phyloP scores from a whole-genome alignment of 2,329 filamentous ascomycete genomes.

The Sclerotinia spermophila region DNA sequence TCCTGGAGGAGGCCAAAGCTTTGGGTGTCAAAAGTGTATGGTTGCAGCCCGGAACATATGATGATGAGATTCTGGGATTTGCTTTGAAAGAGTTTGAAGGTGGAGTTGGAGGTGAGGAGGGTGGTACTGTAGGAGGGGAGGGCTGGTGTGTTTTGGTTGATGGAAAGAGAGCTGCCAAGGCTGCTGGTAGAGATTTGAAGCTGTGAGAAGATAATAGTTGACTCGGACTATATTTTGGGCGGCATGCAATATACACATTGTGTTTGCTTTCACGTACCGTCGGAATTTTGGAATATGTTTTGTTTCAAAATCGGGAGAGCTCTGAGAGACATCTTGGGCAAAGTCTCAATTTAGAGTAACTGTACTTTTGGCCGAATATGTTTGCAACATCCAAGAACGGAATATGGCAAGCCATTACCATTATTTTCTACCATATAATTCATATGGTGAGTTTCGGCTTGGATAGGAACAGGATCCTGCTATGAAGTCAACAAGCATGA shows the following conservation, averaged over 20 bases:
- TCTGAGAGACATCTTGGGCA: not conserved
- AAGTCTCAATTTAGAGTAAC: not conserved
- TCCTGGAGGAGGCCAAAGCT: conserved; percentile 73
- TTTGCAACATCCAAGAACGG: not conserved
- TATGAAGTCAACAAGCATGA: not conserved
- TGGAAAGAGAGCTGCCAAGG: conserved; percentile 62
- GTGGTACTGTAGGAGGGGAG: conserved; percentile 60
- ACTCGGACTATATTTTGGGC: not conserved
- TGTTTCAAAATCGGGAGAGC: not conserved
- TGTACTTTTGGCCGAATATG: not conserved
- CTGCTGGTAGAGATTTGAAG: conserved; percentile 44
- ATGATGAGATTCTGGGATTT: conserved; percentile 69
- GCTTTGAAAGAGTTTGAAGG: conserved; percentile 67
- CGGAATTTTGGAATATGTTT: not conserved
- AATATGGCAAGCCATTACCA: not conserved
- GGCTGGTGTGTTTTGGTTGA: conserved; percentile 89
- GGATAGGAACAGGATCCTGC: not conserved
- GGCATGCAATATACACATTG: not conserved
- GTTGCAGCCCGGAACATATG: conserved; percentile 87
- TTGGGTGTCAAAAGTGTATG: conserved; percentile 73
- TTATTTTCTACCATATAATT: not conserved
- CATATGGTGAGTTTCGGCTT: not conserved
- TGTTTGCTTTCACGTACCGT: not conserved
- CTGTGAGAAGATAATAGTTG: conserved; percentile 20
- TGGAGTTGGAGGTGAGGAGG: conserved; percentile 60